Conservation (phyloP, 2,329 filamentous ascomycete species). For the Arthroderma sp. region DNA sequence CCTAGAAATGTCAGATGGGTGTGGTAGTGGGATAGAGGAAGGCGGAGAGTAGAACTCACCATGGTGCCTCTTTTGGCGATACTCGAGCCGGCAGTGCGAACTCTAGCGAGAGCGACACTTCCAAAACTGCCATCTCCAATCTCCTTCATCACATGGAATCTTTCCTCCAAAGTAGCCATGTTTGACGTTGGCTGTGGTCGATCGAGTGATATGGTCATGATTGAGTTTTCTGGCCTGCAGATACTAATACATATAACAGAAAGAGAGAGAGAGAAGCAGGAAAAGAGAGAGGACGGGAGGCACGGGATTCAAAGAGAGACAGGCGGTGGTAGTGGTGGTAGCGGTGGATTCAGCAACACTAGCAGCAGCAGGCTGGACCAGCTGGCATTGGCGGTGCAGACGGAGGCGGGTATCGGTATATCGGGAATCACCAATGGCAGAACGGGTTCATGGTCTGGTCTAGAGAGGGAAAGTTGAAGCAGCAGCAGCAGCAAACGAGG, state of each 20-base stretch:
- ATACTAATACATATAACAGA: background rate
- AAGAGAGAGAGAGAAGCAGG: slow-evolving; percentile 8
- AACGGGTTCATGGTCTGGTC: too few relatives aligned
- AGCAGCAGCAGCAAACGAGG: slow-evolving; percentile 5
- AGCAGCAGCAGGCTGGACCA: too few relatives aligned
- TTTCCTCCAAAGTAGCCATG: slow-evolving; percentile 59
- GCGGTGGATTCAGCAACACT: too few relatives aligned
- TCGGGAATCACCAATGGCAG: too few relatives aligned
- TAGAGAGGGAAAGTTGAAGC: too few relatives aligned
- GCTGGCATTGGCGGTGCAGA: too few relatives aligned
- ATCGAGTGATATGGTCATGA: slow-evolving; percentile 3
- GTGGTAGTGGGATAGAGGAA: slow-evolving; percentile 8
- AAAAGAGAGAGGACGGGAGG: background rate
- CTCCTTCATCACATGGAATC: slow-evolving; percentile 94
- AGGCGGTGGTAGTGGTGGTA: too few relatives aligned
- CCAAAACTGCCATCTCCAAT: slow-evolving; percentile 98
- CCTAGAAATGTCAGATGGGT: slow-evolving; percentile 38
- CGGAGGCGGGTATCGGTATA: too few relatives aligned
- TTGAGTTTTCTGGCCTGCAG: background rate
- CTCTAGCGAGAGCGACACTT: slow-evolving; percentile 82
- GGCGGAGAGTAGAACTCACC: slow-evolving; percentile 44
- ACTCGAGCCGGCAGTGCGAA: slow-evolving; percentile 76
- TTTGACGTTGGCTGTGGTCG: slow-evolving; percentile 13
- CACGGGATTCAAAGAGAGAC: too few relatives aligned
- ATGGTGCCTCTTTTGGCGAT: slow-evolving; percentile 82